Evolutionary conservation across 495 filamentous ascomycete genomes (phyloP), one percentile per base, ranked within the genome.

Genomic region (Talaromyces stipitatus): DNA sequence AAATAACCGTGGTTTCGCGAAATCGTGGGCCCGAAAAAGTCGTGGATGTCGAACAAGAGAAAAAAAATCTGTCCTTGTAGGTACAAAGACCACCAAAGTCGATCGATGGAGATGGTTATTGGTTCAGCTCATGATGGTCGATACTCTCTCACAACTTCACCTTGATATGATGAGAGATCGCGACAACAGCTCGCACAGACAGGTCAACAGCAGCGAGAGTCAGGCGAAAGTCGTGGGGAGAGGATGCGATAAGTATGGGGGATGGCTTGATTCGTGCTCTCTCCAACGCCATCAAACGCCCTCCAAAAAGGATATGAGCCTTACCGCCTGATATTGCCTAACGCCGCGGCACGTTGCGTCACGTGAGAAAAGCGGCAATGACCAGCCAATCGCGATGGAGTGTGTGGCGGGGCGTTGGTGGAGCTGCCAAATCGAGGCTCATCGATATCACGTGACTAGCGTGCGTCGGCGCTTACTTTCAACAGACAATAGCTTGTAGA

Each of bases 261-360:
- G n/a, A n/a, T n/a, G n/a, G n/a, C n/a, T n/a, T 38, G 6, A 18
- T 14, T 18, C n/a, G 3, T 41, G 36, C 18, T 41, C n/a, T n/a
- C n/a, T n/a, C n/a, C n/a, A n/a, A 16, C 18, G n/a, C 36, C 3
- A 18, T 41, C 36, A 5, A 38, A 41, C n/a, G 2, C 4, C 16
- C 2, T n/a, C 36, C 36, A 41, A 41, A 41, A 41, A 41, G 36
- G 36, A 41, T 48, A 26, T 48, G 24, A 10, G 20, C 45, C 45
- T 48, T 48, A 48, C 45, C 45, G 45, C 45, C 45, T 26, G 45
- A 48, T 48, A 48, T 48, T 48, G 45, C 45, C 22, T 48, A n/a
- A 11, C 45, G 45, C 45, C 45, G 45, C 22, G 45, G 20, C 22
- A 9, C 24, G 45, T 24, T 4, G 9, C 4, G 22, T 48, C 45